phyloP scores from a whole-genome alignment of 2,329 filamentous ascomycete genomes.

The Fusarium luffae region DNA sequence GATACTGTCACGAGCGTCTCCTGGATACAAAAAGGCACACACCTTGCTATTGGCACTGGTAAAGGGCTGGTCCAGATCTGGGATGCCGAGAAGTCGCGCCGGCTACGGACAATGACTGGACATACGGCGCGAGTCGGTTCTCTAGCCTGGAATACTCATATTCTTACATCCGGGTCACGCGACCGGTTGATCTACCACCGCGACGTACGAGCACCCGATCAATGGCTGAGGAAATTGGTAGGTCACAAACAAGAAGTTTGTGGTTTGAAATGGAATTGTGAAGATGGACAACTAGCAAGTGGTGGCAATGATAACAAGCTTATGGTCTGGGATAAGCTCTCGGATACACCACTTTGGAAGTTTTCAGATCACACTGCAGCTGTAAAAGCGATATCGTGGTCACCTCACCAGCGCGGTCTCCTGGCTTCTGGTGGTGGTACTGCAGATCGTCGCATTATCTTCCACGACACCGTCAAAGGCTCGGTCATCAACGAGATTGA shows the following conservation, averaged over 20 bases:
- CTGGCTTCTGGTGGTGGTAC: slow-evolving; percentile 97
- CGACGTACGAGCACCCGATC: slow-evolving; percentile 91
- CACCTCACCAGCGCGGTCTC: slow-evolving; percentile 91
- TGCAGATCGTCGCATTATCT: slow-evolving; percentile 95
- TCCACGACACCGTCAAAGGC: slow-evolving; percentile 94
- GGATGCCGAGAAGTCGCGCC: slow-evolving; percentile 88
- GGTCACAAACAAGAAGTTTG: slow-evolving; percentile 99
- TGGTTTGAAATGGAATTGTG: slow-evolving; percentile 95
- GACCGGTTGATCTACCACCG: slow-evolving; percentile 95
- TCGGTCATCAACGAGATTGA: slow-evolving; percentile 87
- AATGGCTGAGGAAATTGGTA: slow-evolving; percentile 86
- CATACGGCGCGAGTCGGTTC: slow-evolving; percentile 94
- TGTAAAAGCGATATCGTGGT: slow-evolving; percentile 98
- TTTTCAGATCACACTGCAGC: slow-evolving; percentile 95
- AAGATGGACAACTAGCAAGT: slow-evolving; percentile 93
- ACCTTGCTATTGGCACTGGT: slow-evolving; percentile 93
- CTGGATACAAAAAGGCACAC: slow-evolving; percentile 98
- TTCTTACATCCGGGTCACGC: slow-evolving; percentile 92
- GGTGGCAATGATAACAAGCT: slow-evolving; percentile 99
- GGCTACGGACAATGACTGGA: slow-evolving; percentile 94
- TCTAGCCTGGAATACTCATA: slow-evolving; percentile 97
- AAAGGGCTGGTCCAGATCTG: slow-evolving; percentile 97
- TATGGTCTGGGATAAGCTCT: slow-evolving; percentile 97
- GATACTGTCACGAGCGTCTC: slow-evolving; percentile 96
- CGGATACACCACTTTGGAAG: slow-evolving; percentile 91